Evolutionary conservation across 208 protist species (phyloP).

Genomic region (Tetramitus jugosus): DNA sequence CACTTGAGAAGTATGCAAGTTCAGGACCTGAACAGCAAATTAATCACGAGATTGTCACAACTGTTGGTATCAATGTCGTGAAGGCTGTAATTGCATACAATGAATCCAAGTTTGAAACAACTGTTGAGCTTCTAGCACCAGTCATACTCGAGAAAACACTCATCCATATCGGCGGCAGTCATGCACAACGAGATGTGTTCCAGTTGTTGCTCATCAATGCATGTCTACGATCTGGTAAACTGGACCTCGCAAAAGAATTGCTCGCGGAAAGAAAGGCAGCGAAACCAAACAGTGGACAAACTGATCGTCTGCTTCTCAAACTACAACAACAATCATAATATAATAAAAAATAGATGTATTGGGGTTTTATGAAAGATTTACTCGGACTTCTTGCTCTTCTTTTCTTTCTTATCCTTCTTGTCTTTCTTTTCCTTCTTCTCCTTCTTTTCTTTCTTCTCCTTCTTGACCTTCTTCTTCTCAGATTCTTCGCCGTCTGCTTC

Average conservation of each 20-base stretch:
- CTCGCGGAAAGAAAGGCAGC: not conserved
- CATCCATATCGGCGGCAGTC: not conserved
- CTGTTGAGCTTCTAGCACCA: not conserved
- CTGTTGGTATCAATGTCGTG: not conserved
- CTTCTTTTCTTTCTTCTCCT: slow-evolving; percentile 48
- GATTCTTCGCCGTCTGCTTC: slow-evolving; percentile 30
- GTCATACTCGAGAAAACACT: no score
- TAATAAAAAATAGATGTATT: no score
- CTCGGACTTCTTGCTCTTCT: no score
- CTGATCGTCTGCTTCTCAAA: not conserved
- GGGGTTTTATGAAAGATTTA: no score
- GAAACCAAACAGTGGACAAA: not conserved
- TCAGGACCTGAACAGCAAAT: not conserved
- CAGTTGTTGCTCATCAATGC: not conserved
- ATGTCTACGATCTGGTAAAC: not conserved
- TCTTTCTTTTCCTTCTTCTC: slow-evolving; percentile 33
- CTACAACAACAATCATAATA: no score
- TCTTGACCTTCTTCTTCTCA: slow-evolving; percentile 36
- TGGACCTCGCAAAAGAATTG: not conserved
- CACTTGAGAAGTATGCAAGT: not conserved
- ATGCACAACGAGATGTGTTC: slow-evolving; percentile 23
- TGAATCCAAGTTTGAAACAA: not conserved
- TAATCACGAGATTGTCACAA: not conserved
- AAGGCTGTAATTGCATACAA: not conserved
- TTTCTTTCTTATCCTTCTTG: not conserved